Base-by-base conservation (phyloP, 306 rosid species). In the Adenanthera pavonina region DNA sequence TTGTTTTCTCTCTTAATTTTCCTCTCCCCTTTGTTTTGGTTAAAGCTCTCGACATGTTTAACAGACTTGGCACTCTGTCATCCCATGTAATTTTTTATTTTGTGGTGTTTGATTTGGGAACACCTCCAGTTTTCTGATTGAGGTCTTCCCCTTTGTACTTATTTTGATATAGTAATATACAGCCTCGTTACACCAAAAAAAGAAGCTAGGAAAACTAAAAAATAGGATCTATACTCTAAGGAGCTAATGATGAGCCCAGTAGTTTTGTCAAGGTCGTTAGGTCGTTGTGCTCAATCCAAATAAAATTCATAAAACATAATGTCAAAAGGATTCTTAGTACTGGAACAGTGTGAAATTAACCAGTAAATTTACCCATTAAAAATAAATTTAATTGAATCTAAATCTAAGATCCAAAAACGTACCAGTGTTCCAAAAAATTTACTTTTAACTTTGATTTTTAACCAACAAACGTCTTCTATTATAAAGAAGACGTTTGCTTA, bases 221-320 rank as follows among this genome's bases (percentile, higher is more conserved):
- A 20, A 20, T 8, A 25, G 25, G 38, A 35, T n/a, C 12, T 11
- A 64, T 8, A 69, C 14, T 20, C 47, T 2, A 3, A 62, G 41
- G n/a, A 11, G 48, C 38, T 0, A 17, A 30, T 20, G 8, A 53
- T 35, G 2, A 25, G 41, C 68, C 13, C 2, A 25, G 2, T 20
- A 70, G 38, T 13, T 30, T 14, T 6, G 8, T 13, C 25, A 54
- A 20, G 3, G 17, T 65, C 30, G 30, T 25, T 25, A 25, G 30
- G 30, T 25, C 34, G 44, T 52, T 51, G 43, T 52, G 41, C 15
- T 78, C 7, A 40, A 78, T 33, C 75, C 44, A 38, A 52, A 78
- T 35, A 36, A 12, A 15, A 76, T 46, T 46, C 30, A 25, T 25
- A 25, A 25, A 25, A 25, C 6, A 6, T 35, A 36, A 11, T 61